Evolutionary conservation across 2,329 filamentous ascomycete genomes (phyloP).

Genomic region (Ceratocystiopsis minuta): DNA sequence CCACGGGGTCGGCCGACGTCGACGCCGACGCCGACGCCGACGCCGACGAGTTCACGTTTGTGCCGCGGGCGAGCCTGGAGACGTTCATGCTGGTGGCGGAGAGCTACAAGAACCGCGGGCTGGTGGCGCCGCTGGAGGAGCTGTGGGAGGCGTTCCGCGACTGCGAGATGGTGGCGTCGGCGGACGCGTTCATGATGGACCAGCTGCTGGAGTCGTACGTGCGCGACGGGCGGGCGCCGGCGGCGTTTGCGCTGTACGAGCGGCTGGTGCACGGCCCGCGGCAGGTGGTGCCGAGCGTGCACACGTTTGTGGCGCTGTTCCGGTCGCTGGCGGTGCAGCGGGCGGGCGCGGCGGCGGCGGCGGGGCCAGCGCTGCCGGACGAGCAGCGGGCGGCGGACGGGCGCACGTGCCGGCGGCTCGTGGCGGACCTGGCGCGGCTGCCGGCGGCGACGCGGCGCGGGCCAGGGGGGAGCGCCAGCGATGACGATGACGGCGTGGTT

Average conservation of each 20-base stretch:
- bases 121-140: slow-evolving; percentile 37
- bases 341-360: slow-evolving; percentile 11
- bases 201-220: slow-evolving; percentile 53
- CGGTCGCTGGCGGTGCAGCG: slow-evolving; percentile 35
- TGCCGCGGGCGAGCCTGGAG: slow-evolving; percentile 50
- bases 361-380: not conserved
- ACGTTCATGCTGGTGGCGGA: slow-evolving; percentile 61
- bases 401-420: slow-evolving; percentile 11
- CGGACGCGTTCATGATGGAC: slow-evolving; percentile 63
- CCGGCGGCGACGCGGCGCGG: not conserved
- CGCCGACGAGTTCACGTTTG: slow-evolving; percentile 13
- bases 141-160: slow-evolving; percentile 44
- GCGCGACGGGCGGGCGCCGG: slow-evolving; percentile 34
- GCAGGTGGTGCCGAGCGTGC: slow-evolving; percentile 39
- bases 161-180: slow-evolving; percentile 37
- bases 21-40: slow-evolving; percentile 5
- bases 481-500: slow-evolving; percentile 7
- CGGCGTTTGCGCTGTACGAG: slow-evolving; percentile 38
- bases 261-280: slow-evolving; percentile 27
- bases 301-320: slow-evolving; percentile 54
- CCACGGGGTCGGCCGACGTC: not conserved
- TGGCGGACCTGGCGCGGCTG: slow-evolving; percentile 16
- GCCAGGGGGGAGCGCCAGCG: not conserved
- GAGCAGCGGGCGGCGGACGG: slow-evolving; percentile 8
- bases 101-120: slow-evolving; percentile 46